Evolutionary conservation across 495 filamentous ascomycete genomes (phyloP).

Genomic region (Parathielavia appendiculata): DNA sequence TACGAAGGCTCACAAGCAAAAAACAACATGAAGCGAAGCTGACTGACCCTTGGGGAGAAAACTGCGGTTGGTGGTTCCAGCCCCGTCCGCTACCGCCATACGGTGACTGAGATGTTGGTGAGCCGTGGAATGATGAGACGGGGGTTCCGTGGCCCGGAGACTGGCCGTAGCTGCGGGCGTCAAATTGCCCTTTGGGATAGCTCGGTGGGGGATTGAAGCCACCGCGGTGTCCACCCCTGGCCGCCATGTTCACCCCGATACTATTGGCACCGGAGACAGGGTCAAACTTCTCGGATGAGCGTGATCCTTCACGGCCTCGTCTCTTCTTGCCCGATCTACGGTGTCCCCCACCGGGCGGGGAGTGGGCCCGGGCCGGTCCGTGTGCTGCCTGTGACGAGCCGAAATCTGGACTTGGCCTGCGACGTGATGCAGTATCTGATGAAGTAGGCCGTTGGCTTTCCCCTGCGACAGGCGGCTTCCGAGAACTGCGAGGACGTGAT

Average conservation of each 20-base stretch:
- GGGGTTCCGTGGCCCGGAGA: slow-evolving; percentile 57
- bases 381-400: slow-evolving; percentile 28
- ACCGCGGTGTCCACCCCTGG: slow-evolving; percentile 38
- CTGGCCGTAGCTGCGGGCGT: slow-evolving; percentile 46
- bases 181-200: slow-evolving; percentile 31
- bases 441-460: slow-evolving; percentile 33
- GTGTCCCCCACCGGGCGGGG: slow-evolving; percentile 34
- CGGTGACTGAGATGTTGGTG: slow-evolving; percentile 62
- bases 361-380: slow-evolving; percentile 30
- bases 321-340: slow-evolving; percentile 35
- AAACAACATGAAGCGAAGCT: not conserved
- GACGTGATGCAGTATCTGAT: slow-evolving; percentile 34
- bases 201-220: slow-evolving; percentile 34
- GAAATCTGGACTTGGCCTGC: slow-evolving; percentile 31
- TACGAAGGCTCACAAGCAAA: slow-evolving; percentile 10
- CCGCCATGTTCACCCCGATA: slow-evolving; percentile 43
- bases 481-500: slow-evolving; percentile 32
- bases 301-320: slow-evolving; percentile 33
- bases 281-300: slow-evolving; percentile 27
- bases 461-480: slow-evolving; percentile 22
- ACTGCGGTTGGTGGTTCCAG: slow-evolving; percentile 52
- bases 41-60: slow-evolving; percentile 57
- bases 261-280: slow-evolving; percentile 44
- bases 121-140: slow-evolving; percentile 58
- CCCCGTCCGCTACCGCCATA: slow-evolving; percentile 57